A percentile compares a stretch with the other conserved stretches of the same genome.
phyloP scores from a whole-genome alignment of 805 yeast genomes.

The Myxozyma sirexii region DNA sequence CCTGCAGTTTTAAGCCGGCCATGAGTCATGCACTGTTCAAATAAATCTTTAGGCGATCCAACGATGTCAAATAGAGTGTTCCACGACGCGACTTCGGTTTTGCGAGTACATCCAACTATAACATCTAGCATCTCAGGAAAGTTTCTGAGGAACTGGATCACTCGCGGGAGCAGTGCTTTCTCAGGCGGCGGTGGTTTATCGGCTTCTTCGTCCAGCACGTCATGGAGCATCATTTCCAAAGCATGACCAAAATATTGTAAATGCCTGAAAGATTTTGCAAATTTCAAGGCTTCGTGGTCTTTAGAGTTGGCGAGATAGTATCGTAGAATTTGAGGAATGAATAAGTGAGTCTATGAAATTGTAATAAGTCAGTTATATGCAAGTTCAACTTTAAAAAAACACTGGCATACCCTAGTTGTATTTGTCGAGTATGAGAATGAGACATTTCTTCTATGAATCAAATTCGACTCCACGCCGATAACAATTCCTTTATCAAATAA shows the following conservation, averaged over 20 bases:
- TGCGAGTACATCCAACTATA: slow-evolving; percentile 55
- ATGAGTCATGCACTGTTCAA: slow-evolving; percentile 42
- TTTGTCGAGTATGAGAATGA: slow-evolving; percentile 39
- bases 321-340: slow-evolving; percentile 30
- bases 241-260: slow-evolving; percentile 48
- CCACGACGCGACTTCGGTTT: slow-evolving; percentile 63
- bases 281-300: slow-evolving; percentile 28
- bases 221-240: slow-evolving; percentile 47
- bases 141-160: slow-evolving; percentile 39
- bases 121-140: slow-evolving; percentile 46
- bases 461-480: slow-evolving; percentile 54
- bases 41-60: slow-evolving; percentile 44
- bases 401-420: slow-evolving; percentile 19
- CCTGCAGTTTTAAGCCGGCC: slow-evolving; percentile 47
- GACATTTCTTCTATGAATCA: slow-evolving; percentile 42
- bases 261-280: slow-evolving; percentile 33
- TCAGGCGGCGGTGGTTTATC: slow-evolving; percentile 30
- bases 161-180: slow-evolving; percentile 32
- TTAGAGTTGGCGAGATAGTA: slow-evolving; percentile 20
- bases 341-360: slow-evolving; percentile 27
- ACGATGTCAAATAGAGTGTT: slow-evolving; percentile 43
- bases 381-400: background rate
- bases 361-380: background rate
- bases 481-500: slow-evolving; percentile 53
- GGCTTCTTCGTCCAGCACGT: slow-evolving; percentile 40